Base-by-base conservation (phyloP, 163 green algal species). In the Prototheca wickerhamii region DNA sequence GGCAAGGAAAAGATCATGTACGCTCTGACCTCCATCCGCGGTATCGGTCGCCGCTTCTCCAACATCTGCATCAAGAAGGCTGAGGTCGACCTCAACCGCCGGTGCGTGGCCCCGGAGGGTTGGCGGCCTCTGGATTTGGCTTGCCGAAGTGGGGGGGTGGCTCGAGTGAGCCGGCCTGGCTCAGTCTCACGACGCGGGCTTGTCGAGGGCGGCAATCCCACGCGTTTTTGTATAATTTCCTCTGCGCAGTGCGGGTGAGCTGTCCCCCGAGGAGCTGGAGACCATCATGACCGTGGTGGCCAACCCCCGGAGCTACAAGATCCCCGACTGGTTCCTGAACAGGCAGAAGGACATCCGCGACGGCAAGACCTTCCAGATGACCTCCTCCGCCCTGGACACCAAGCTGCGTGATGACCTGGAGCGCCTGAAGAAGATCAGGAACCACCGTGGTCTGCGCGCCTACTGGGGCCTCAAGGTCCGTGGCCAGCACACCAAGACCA, bases 401-500 rank as follows among this genome's bases (percentile, higher is more conserved):
- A 84, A 90, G 77, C 67, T 93, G 72, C 90, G 90, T 76, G 90
- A 99, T 63, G 93, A 98, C 76, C 79, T 99, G 61, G 93, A 99
- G 87, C 84, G 93, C 64, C 84, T 87, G 30, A 99, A 99, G 92
- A 98, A 99, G 91, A 98, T 98, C 84, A 79, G 88, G 64, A 88
- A 91, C 71, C 89, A 96, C 64, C 82, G 88, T 68, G 93, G 93
- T 85, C 86, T 98, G 70, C 84, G 93, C 60, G 88, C 97, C 83
- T 98, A 97, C 86, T 98, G 93, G 93, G 89, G 91, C 77, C 84
- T 99, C 65, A 84, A 81, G 60, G 92, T 99, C 65, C 91, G 92
- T 67, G 93, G 93, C 54, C 93, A 99, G 88, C 93, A 99, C 88
- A 99, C 93, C 70, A 98, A 98, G 90, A 98, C 93, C 74, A 98